A percentile compares a stretch with the other conserved stretches of the same genome.
phyloP scores from a whole-genome alignment of 2,329 filamentous ascomycete species.

The Orbilia brochopaga region DNA sequence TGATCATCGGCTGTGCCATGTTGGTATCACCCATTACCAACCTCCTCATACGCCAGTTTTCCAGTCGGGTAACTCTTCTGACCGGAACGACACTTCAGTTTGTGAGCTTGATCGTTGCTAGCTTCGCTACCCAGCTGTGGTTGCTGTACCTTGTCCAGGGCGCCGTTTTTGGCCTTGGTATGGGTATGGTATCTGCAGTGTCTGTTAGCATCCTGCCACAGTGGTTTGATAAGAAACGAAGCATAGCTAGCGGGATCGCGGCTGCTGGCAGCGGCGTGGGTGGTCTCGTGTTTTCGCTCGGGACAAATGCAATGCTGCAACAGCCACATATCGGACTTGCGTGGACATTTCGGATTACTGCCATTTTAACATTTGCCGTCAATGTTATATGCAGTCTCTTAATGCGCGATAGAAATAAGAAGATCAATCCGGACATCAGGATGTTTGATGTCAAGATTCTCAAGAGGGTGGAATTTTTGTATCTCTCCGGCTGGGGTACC shows the following conservation, averaged over 20 bases:
- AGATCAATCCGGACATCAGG: conserved; percentile 70
- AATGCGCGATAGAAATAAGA: conserved; percentile 73
- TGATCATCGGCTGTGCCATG: conserved; percentile 57
- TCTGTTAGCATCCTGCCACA: conserved; percentile 72
- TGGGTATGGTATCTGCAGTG: conserved; percentile 77
- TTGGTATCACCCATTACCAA: conserved; percentile 73
- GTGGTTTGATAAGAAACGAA: conserved; percentile 73
- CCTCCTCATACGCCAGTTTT: conserved; percentile 65
- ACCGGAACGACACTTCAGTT: conserved; percentile 71
- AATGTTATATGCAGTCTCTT: conserved; percentile 70
- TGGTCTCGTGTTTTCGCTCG: conserved; percentile 73
- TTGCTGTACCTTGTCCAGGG: conserved; percentile 78
- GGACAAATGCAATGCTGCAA: conserved; percentile 71
- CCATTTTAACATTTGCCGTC: conserved; percentile 68
- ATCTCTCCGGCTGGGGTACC: conserved; percentile 71
- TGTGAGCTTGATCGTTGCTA: conserved; percentile 71
- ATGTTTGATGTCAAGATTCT: conserved; percentile 72
- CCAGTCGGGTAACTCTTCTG: conserved; percentile 69
- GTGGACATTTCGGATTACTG: conserved; percentile 72
- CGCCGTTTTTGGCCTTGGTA: conserved; percentile 75
- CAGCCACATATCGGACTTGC: conserved; percentile 64
- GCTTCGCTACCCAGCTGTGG: conserved; percentile 73
- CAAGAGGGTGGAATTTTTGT: conserved; percentile 67
- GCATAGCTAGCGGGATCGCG: conserved; percentile 72
- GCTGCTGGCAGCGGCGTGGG: conserved; percentile 75